Conservation (phyloP, 2,329 filamentous ascomycete species). For the Colletotrichum sublineola region DNA sequence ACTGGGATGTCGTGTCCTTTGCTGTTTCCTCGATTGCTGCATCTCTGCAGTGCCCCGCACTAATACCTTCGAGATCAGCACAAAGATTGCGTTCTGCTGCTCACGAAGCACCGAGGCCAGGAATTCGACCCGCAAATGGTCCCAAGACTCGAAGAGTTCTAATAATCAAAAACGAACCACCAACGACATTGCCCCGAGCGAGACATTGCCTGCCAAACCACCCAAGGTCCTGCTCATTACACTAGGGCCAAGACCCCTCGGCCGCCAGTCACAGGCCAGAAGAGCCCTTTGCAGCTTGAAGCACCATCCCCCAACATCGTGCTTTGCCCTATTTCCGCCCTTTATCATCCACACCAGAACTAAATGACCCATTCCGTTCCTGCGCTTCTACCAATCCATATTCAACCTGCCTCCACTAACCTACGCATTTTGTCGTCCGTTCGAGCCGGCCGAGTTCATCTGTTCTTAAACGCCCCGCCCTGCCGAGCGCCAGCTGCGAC, state of each 20-base stretch:
- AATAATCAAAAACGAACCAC: conserved; percentile 15
- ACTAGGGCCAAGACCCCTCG: background rate
- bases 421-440: conserved; percentile 10
- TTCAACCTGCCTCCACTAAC: background rate
- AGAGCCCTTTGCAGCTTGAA: background rate
- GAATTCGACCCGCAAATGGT: conserved; percentile 12
- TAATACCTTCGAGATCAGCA: conserved; percentile 34
- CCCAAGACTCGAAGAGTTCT: conserved; percentile 14
- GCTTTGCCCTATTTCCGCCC: conserved; percentile 3
- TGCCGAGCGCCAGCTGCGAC: conserved; percentile 8
- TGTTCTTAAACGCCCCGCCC: conserved; percentile 6
- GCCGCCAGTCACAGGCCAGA: conserved; percentile 17
- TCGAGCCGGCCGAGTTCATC: background rate
- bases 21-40: conserved; percentile 27
- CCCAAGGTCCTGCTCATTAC: background rate
- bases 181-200: conserved; percentile 15
- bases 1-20: conserved; percentile 33
- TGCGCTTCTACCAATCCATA: conserved; percentile 17
- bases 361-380: background rate
- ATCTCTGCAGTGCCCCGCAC: conserved; percentile 40
- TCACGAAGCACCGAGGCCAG: conserved; percentile 22
- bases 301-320: background rate
- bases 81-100: conserved; percentile 30
- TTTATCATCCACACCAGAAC: conserved; percentile 31
- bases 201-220: conserved; percentile 27